Base-by-base conservation (phyloP, 305 asterid species). In the Solanum hybrid region DNA sequence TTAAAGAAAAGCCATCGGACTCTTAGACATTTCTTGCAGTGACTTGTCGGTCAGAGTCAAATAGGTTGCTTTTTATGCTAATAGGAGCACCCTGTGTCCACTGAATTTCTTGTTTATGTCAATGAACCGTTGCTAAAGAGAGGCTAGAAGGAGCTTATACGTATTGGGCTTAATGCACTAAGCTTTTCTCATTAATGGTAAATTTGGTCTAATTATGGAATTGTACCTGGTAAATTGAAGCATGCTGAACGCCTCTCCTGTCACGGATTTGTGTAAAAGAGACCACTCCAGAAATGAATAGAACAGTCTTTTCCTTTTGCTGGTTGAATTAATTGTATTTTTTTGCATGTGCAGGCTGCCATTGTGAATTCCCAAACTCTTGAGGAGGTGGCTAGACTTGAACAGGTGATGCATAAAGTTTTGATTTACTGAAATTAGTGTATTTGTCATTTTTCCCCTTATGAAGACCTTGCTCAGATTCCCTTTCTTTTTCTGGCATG, bases 331-430 rank as follows among this genome's bases (percentile, higher is more conserved):
- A 57, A 85, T 57, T 85, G 22, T 61, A 20, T 20, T 57, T 71
- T 71, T 57, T 84, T 85, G 88, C 14, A 81, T 87, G 6, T 75
- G 24, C 40, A 31, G 46, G 78, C 99, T 94, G 99, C 99, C 89
- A 97, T 97, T 91, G 95, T 95, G 90, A 97, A 96, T 91, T 94
- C 99, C 82, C 98, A 97, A 92, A 96, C 99, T 88, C 98, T 97
- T 81, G 99, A 97, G 92, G 98, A 97, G 93, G 99, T 97, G 91
- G 98, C 99, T 88, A 96, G 98, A 93, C 99, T 97, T 91, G 99
- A 97, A 92, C 98, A 96, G 99, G 99, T 96, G 88, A 51, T 78
- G 69, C 86, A 34, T 29, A 34, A 79, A 35, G 67, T 34, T 31
- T 79, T 78, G 85, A 13, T 34, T 77, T 69, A 78, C 37, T 34